Evolutionary conservation across 2,329 filamentous ascomycete species (phyloP).

Genomic region (Penicillium sp.): DNA sequence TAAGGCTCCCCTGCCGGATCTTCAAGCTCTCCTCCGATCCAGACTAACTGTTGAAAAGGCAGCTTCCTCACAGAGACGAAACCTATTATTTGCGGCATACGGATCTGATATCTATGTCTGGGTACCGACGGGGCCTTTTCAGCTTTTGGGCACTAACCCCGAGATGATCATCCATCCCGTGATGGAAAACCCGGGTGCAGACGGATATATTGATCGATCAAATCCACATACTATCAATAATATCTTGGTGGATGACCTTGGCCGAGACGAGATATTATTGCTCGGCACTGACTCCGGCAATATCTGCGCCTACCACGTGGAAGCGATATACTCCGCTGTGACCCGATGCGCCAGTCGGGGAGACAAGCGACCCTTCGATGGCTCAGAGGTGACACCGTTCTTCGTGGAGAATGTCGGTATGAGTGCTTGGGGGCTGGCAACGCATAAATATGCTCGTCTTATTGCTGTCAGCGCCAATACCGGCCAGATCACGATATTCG

Average conservation of each 20-base stretch:
- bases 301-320: constrained; percentile 67
- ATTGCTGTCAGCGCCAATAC: constrained; percentile 84
- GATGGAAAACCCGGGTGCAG: constrained; percentile 41
- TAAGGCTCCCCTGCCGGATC: constrained; percentile 18
- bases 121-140: constrained; percentile 42
- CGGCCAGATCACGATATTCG: constrained; percentile 57
- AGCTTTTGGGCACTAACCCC: constrained; percentile 39
- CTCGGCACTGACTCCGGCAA: constrained; percentile 74
- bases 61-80: constrained; percentile 48
- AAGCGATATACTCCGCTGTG: constrained; percentile 49
- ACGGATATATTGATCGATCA: constrained; percentile 54
- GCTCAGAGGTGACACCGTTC: constrained; percentile 52
- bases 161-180: constrained; percentile 45
- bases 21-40: too few species aligned
- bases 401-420: constrained; percentile 72
- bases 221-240: constrained; percentile 67
- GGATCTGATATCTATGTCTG: constrained; percentile 45
- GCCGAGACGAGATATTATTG: constrained; percentile 67
- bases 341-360: constrained; percentile 26
- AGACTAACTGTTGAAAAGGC: constrained; percentile 27
- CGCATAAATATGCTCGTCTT: constrained; percentile 77
- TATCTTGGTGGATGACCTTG: constrained; percentile 67
- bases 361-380: constrained; percentile 29
- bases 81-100: constrained; percentile 48
- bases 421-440: constrained; percentile 85